Percentiles rank a stretch among this genome's conserved stretches.
Evolutionary conservation across 768 basidiomycete genomes (phyloP).

Genomic region (Psilocybe cyanescens): DNA sequence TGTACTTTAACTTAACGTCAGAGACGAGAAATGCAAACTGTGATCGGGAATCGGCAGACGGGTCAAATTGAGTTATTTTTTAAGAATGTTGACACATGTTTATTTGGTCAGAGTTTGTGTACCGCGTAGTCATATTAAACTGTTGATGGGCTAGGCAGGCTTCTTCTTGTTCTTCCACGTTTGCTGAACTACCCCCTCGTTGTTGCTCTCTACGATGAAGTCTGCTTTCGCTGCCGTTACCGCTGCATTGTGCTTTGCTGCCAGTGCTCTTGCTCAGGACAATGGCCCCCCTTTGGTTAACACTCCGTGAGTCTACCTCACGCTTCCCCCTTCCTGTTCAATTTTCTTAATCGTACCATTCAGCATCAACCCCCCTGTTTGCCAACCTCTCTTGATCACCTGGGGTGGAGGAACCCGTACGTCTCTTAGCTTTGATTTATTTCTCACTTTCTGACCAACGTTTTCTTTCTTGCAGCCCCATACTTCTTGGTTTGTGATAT

Average conservation of each 20-base stretch:
- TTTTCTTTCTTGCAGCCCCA: slow-evolving; percentile 44
- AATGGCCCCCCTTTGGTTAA: slow-evolving; percentile 47
- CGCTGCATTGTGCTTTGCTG: slow-evolving; percentile 42
- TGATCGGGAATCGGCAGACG: background rate
- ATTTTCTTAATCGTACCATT: slow-evolving; percentile 15
- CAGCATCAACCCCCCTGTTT: slow-evolving; percentile 54
- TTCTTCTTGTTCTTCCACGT: slow-evolving; percentile 26
- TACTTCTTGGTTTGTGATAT: slow-evolving; percentile 63
- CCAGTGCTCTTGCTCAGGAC: slow-evolving; percentile 46
- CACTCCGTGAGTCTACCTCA: slow-evolving; percentile 62
- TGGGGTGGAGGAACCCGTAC: slow-evolving; percentile 64
- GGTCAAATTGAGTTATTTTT: background rate
- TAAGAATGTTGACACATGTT: slow-evolving; percentile 7
- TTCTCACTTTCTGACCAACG: slow-evolving; percentile 11
- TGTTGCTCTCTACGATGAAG: slow-evolving; percentile 49
- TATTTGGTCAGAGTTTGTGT: slow-evolving; percentile 9
- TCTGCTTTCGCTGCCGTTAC: slow-evolving; percentile 41
- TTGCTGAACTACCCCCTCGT: slow-evolving; percentile 24
- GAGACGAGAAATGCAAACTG: too few relatives aligned
- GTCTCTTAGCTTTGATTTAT: slow-evolving; percentile 24
- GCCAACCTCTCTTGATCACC: slow-evolving; percentile 55
- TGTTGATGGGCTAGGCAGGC: slow-evolving; percentile 17
- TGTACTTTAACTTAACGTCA: too few relatives aligned
- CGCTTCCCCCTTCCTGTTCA: background rate
- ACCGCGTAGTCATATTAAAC: slow-evolving; percentile 25